Conservation (phyloP, 2,329 filamentous ascomycete species). For the Calonectria fujianensis region DNA sequence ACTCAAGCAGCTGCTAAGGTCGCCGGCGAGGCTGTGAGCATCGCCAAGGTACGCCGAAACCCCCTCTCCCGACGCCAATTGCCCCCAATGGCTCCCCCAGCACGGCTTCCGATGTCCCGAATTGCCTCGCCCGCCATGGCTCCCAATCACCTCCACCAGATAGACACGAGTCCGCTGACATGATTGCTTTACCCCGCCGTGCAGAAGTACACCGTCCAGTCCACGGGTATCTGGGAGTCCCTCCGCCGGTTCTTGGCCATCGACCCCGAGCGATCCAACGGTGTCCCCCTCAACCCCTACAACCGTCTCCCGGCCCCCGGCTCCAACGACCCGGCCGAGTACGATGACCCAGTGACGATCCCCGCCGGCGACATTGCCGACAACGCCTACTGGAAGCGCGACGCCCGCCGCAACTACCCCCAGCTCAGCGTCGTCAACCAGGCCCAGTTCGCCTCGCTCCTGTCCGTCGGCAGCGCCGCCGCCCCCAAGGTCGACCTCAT, state of each 20-base stretch:
- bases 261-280: constrained; percentile 91
- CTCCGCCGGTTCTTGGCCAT: constrained; percentile 87
- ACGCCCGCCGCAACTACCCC: constrained; percentile 88
- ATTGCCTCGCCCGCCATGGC: constrained; percentile 42
- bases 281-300: constrained; percentile 93
- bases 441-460: constrained; percentile 87
- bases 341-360: constrained; percentile 75
- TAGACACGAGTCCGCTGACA: constrained; percentile 43
- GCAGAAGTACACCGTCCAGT: constrained; percentile 97
- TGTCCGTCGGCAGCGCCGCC: constrained; percentile 88
- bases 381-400: constrained; percentile 87
- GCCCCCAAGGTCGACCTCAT: constrained; percentile 89
- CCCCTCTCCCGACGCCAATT: constrained; percentile 38
- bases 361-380: constrained; percentile 66
- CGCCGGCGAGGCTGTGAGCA: constrained; percentile 71
- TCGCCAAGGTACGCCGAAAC: constrained; percentile 73
- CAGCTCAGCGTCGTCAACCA: constrained; percentile 87
- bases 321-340: constrained; percentile 60
- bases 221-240: constrained; percentile 89
- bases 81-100: constrained; percentile 47
- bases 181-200: constrained; percentile 40
- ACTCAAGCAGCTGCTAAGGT: constrained; percentile 76
- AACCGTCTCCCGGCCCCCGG: constrained; percentile 86
- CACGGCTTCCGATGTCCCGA: constrained; percentile 39
- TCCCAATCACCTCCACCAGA: neutral